phyloP scores from a whole-genome alignment of 176 grass and related monocot species.

The Eragrostis nindensis region DNA sequence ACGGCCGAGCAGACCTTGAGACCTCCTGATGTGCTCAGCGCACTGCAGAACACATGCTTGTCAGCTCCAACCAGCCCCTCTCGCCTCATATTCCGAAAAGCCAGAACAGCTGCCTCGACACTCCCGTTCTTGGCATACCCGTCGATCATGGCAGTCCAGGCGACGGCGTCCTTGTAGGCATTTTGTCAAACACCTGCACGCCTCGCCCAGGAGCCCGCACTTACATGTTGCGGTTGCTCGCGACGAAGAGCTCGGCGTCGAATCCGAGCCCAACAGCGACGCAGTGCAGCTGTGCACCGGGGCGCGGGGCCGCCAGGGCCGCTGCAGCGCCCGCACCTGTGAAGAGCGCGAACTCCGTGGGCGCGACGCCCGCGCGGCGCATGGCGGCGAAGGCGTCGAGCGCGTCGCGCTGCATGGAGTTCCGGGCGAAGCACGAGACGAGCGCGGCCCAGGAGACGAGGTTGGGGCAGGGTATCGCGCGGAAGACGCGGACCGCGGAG shows the following conservation, averaged over 20 bases:
- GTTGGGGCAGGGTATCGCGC: conserved; percentile 50
- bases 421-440: conserved; percentile 47
- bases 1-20: conserved; percentile 42
- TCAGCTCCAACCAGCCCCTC: conserved; percentile 47
- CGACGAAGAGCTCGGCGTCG: conserved; percentile 57
- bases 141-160: conserved; percentile 73
- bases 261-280: conserved; percentile 40
- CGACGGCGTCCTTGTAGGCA: conserved; percentile 66
- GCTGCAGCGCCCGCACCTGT: conserved; percentile 56
- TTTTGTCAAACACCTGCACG: conserved; percentile 61
- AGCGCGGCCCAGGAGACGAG: conserved; percentile 65
- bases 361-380: conserved; percentile 36
- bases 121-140: conserved; percentile 62
- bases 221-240: conserved; percentile 69
- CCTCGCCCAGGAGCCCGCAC: conserved; percentile 48
- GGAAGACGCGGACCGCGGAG: conserved; percentile 55
- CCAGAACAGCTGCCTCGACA: conserved; percentile 22
- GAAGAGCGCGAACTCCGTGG: conserved; percentile 67
- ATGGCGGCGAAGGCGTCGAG: conserved; percentile 56
- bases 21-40: conserved; percentile 46
- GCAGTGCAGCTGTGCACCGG: conserved; percentile 58
- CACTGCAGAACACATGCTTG: conserved; percentile 59
- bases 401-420: conserved; percentile 44
- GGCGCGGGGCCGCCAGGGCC: conserved; percentile 11
- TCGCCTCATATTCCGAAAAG: conserved; percentile 55